These are phyloP conservation scores for Nicotiana rustica DNA, from an alignment of 305 asterid genomes.

Conservation along the genomic window DNA sequence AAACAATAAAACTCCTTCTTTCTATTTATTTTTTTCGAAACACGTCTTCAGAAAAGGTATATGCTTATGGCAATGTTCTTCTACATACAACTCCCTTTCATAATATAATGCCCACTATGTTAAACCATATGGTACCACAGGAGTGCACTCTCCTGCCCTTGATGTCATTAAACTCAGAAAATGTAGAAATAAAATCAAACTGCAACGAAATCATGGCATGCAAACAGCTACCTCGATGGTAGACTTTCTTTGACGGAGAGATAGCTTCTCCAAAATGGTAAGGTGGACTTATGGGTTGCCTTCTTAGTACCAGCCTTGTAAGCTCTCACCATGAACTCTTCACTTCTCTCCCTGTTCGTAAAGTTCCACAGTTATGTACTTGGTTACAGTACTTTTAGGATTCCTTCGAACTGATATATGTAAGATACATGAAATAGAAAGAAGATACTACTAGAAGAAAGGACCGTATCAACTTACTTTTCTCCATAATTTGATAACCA, in stretches of 20 bases:
- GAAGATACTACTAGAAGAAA: constrained; percentile 24
- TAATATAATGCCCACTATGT: background rate
- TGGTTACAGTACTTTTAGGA: background rate
- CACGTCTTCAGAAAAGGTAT: constrained; percentile 26
- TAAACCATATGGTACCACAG: constrained; percentile 5
- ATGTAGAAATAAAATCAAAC: background rate
- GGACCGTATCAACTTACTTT: constrained; percentile 51
- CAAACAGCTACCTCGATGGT: constrained; percentile 72
- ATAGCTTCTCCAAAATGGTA: constrained; percentile 80
- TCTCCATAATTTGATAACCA: constrained; percentile 78
- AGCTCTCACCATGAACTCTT: constrained; percentile 92
- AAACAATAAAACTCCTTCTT: background rate
- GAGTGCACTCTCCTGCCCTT: constrained; percentile 8
- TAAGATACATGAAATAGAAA: constrained; percentile 25
- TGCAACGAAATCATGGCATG: constrained; percentile 3
- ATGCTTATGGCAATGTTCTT: background rate
- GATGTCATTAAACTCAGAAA: background rate
- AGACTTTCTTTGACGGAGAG: constrained; percentile 82
- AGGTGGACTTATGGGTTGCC: constrained; percentile 82
- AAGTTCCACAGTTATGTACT: constrained; percentile 25
- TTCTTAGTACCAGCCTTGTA: constrained; percentile 86
- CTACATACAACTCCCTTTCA: constrained; percentile 20
- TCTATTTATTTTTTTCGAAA: background rate
- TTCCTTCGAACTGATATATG: background rate
- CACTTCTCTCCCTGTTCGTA: constrained; percentile 80